Evolutionary conservation across 2,329 filamentous ascomycete species (phyloP).

Genomic region (Dendrostoma leiphaemia): DNA sequence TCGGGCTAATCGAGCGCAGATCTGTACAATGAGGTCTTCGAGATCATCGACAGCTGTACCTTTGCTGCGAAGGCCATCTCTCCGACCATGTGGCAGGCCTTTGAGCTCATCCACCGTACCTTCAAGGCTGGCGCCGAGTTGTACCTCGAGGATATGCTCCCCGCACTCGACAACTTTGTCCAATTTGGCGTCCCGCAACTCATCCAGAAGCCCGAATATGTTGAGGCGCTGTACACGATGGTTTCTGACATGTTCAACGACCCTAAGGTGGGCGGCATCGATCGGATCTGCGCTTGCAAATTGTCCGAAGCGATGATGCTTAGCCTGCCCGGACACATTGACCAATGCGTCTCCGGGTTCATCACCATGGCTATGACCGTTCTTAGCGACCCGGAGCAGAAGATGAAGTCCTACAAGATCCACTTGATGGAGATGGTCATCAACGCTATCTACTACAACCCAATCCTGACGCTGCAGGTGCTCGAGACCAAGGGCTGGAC

Average conservation of each 20-base stretch:
- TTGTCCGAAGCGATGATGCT: slow-evolving; percentile 94
- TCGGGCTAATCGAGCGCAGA: slow-evolving; percentile 46
- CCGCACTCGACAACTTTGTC: slow-evolving; percentile 95
- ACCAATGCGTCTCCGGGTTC: slow-evolving; percentile 86
- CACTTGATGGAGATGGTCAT: slow-evolving; percentile 99
- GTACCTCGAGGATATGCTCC: slow-evolving; percentile 98
- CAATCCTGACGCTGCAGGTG: slow-evolving; percentile 76
- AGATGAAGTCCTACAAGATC: slow-evolving; percentile 90
- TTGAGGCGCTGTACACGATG: slow-evolving; percentile 89
- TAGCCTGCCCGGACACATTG: slow-evolving; percentile 83
- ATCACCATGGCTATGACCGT: slow-evolving; percentile 85
- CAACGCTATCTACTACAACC: slow-evolving; percentile 97
- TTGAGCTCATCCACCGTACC: slow-evolving; percentile 92
- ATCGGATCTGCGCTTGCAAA: slow-evolving; percentile 96
- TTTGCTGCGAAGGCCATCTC: slow-evolving; percentile 97
- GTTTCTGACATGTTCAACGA: slow-evolving; percentile 93
- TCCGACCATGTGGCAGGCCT: slow-evolving; percentile 96
- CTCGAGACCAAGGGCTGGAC: slow-evolving; percentile 94
- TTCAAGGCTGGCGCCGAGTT: slow-evolving; percentile 97
- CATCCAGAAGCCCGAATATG: slow-evolving; percentile 79
- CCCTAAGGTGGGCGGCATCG: slow-evolving; percentile 87
- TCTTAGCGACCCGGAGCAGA: slow-evolving; percentile 67
- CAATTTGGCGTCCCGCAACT: slow-evolving; percentile 84
- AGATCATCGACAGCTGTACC: slow-evolving; percentile 99
- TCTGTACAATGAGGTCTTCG: slow-evolving; percentile 96